Base-by-base conservation (phyloP, 1,284 basidiomycete species). In the Apiotrichum domesticum region DNA sequence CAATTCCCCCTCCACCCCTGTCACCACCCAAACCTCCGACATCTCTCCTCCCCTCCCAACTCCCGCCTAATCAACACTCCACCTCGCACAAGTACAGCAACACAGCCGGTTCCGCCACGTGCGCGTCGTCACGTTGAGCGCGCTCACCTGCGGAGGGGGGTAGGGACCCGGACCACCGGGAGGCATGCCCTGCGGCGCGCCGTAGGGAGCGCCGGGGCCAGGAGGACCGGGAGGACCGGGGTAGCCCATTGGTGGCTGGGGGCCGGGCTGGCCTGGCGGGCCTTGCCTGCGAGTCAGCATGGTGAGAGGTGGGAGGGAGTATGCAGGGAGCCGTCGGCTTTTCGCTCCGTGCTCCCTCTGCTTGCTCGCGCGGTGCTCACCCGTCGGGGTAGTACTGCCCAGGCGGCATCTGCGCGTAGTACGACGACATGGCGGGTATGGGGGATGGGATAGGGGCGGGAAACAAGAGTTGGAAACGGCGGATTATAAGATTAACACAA, bases 391-490 rank as follows among this genome's bases (percentile, higher is more conserved):
- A 49, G 47, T 49, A 49, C 21, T 49, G 47, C 7, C 47, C 47
- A 35, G 35, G 47, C 9, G 47, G 47, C 47, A 49, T 49, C 47
- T 49, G 47, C 13, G 35, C 15, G 47, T 49, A 49, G 47, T 49
- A 49, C n/a, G 11, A 7, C 11, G 32, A 46, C 33, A 34, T 46
- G 21, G 45, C 45, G 45, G 3, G 21, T 21, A 29, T 39, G 37
- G 37, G 8, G 4, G 37, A 39, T 39, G 37, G 37, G 8, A 29
- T 29, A 29, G 29, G 29, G 29, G 29, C 29, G 29, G 29, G 29
- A 3, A 29, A 29, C 29, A 29, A 29, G 29, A 29, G 29, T 3
- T 29, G 29, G 29, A 29, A 29, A 29, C 29, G 29, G 3, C 29
- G 29, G 29, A 29, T 29, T 29, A 29, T 29, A 29, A 3, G 3